phyloP scores from a whole-genome alignment of 805 yeast species.

The Suhomyces sp. region DNA sequence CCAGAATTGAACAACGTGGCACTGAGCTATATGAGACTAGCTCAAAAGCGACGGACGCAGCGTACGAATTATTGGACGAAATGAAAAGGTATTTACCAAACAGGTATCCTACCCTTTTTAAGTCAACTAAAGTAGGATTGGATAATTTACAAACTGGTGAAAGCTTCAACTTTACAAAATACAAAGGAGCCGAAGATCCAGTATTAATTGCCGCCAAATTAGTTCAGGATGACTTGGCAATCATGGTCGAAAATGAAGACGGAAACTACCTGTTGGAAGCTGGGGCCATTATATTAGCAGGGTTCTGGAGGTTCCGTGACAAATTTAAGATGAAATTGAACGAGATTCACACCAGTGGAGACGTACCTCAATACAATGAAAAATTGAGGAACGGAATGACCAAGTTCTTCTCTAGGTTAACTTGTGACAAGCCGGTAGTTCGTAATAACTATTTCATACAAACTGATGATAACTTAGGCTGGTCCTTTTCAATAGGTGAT shows the following conservation, averaged over 20 bases:
- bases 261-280: slow-evolving; percentile 58
- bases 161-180: slow-evolving; percentile 29
- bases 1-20: slow-evolving; percentile 47
- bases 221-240: slow-evolving; percentile 65
- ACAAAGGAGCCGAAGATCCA: slow-evolving; percentile 48
- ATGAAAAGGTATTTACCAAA: slow-evolving; percentile 51
- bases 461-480: slow-evolving; percentile 58
- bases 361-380: slow-evolving; percentile 62
- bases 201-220: slow-evolving; percentile 55
- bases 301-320: slow-evolving; percentile 67
- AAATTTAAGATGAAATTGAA: slow-evolving; percentile 54
- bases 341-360: slow-evolving; percentile 62
- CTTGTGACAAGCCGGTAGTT: slow-evolving; percentile 62
- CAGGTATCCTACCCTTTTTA: slow-evolving; percentile 57
- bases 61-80: slow-evolving; percentile 54
- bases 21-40: slow-evolving; percentile 49
- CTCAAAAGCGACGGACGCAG: slow-evolving; percentile 51
- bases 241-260: slow-evolving; percentile 58
- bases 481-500: slow-evolving; percentile 64
- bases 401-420: slow-evolving; percentile 55
- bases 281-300: slow-evolving; percentile 64
- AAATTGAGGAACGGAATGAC: slow-evolving; percentile 64
- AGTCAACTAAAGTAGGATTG: slow-evolving; percentile 44
- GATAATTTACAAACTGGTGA: slow-evolving; percentile 56
- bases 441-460: slow-evolving; percentile 66